Evolutionary conservation across 2,329 filamentous ascomycete genomes (phyloP).

Genomic region (Chaetomium globosum): DNA sequence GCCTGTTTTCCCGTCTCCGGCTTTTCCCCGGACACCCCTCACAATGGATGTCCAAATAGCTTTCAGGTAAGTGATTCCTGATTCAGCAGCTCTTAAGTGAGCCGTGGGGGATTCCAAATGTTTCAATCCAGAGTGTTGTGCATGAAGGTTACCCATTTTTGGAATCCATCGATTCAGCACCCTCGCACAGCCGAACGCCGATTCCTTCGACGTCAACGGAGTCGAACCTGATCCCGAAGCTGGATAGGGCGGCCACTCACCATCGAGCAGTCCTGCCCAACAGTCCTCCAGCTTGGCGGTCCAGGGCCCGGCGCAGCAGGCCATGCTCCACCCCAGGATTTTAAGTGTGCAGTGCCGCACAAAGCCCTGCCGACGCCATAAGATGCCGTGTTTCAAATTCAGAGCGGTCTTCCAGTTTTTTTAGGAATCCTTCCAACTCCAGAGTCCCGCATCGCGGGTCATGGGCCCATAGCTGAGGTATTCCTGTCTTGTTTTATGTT

Average conservation of each 20-base stretch:
- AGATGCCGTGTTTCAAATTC: constrained; percentile 32
- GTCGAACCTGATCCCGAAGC: background rate
- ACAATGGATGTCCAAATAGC: background rate
- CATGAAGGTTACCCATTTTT: constrained; percentile 25
- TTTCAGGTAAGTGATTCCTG: background rate
- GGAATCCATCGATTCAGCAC: constrained; percentile 14
- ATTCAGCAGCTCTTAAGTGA: constrained; percentile 2
- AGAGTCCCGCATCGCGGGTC: constrained; percentile 5
- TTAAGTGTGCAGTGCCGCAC: constrained; percentile 28
- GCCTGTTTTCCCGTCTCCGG: background rate
- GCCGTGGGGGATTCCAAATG: constrained; percentile 19
- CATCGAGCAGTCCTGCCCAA: background rate
- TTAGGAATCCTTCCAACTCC: constrained; percentile 7
- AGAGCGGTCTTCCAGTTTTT: constrained; percentile 17
- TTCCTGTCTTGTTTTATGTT: background rate
- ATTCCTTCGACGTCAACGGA: background rate
- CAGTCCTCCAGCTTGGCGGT: constrained; percentile 10
- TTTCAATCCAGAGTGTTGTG: constrained; percentile 26
- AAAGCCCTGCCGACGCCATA: constrained; percentile 17
- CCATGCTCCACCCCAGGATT: background rate
- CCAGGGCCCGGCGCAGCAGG: constrained; percentile 16
- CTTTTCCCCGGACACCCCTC: background rate
- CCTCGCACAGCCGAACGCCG: constrained; percentile 5
- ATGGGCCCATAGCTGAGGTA: background rate
- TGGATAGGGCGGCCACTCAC: constrained; percentile 17